Base-by-base conservation (phyloP, 1,284 basidiomycete genomes). In the Neonothopanus nambi region DNA sequence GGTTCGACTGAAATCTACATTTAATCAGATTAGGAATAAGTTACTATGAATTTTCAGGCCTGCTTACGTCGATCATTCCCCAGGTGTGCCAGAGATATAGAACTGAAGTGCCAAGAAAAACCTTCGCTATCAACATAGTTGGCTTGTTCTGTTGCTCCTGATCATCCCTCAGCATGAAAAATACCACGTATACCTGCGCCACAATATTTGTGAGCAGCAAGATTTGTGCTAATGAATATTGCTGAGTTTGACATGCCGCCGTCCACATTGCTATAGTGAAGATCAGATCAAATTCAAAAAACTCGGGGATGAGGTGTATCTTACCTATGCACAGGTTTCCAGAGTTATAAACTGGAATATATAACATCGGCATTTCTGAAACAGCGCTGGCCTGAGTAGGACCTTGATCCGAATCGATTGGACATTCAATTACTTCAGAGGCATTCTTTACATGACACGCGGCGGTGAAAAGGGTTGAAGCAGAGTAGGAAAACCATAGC, bases 71-170 rank as follows among this genome's bases (percentile, higher is more conserved):
- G 17, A 55, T 41, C 7, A 35, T 5, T 33, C 48, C 48, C 42
- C 48, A 55, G 5, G 53, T 55, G 24, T 39, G 39, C 53, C 53
- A 55, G 13, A 55, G 26, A 20, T 45, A 45, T 48, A 55, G 50
- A 2, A 55, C 24, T 3, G 28, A 28, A 9, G 43, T 40, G 11
- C 48, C 48, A 15, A 40, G 13, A 18, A 30, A 51, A 28, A 41
- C 28, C 15, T 50, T 55, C 18, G 53, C 37, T 1, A 46, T 26
- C 8, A 55, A 7, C 11, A 46, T 9, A 1, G 53, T 49, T 4
- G 38, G 18, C 12, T 42, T 17, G 20, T 37, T 35, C 41, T 33
- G 8, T 20, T 26, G 2, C 13, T 23, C n/a, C 3, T 3, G 9
- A 18, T 5, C 13, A 3, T 41, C 33, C 20, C 7, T 36, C 23